Conservation (phyloP, 257 asterid species). For the Gynochthodes officinalis region DNA sequence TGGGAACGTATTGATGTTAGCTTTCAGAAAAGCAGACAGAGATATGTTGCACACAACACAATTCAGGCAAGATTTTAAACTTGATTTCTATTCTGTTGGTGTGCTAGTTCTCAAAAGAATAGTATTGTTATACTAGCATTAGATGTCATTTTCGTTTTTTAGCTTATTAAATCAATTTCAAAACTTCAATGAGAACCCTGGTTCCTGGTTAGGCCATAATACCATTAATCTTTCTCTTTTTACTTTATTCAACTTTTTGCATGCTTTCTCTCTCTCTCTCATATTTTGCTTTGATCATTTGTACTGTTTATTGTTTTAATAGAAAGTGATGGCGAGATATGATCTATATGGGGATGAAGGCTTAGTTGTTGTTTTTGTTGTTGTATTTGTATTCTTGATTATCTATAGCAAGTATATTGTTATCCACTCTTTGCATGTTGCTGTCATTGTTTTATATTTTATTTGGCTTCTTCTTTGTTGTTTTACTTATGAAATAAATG, state of each 20-base stretch:
- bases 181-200: background rate
- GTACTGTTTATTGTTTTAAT: too few species aligned
- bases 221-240: background rate
- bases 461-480: background rate
- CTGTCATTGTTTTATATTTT: background rate
- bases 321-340: too few species aligned
- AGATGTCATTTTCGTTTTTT: background rate
- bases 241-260: background rate
- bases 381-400: background rate
- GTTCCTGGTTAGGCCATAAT: background rate
- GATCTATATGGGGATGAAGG: too few species aligned
- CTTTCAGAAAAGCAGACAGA: constrained; percentile 75
- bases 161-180: background rate
- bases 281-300: too few species aligned
- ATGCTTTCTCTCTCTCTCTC: background rate
- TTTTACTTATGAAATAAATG: background rate
- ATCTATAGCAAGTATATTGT: background rate
- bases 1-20: constrained; percentile 96
- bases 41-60: constrained; percentile 83
- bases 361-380: too few species aligned
- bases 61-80: constrained; percentile 50
- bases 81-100: background rate
- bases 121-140: background rate
- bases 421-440: background rate
- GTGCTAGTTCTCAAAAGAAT: background rate